Evolutionary conservation across 2,329 filamentous ascomycete species (phyloP), one percentile per base, ranked within the genome.

Genomic region (Diaporthe velutina): DNA sequence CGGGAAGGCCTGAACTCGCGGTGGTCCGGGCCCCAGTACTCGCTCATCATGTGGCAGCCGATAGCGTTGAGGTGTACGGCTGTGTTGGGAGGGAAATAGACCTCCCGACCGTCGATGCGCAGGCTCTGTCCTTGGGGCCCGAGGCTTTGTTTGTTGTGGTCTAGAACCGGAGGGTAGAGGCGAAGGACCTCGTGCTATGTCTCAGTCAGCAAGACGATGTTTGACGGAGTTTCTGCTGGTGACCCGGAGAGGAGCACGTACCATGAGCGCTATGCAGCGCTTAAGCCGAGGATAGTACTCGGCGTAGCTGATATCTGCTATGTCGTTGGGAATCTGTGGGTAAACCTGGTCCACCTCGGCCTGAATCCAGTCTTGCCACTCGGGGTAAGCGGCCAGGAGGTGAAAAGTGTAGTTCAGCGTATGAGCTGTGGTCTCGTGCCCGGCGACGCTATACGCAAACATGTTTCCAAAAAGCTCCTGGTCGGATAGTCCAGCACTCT

Each of bases 241-340:
- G 19, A 22, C 3, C 5, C 15, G 28, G 9, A 22, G 60, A 10
- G 40, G 1, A 45, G 7, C 42, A 60, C 48, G 2, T 58, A 74
- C 73, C 73, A 74, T 74, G 13, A 67, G 30, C 4, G 73, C 73
- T 17, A 71, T 58, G 40, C 73, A 74, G 22, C 73, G 61, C 15
- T 71, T 60, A n/a, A 74, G 67, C 28, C 50, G 64, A 19, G 58
- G 67, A 38, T 71, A 74, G 19, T 57, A 68, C 4, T 19, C 57
- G 10, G 48, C 33, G 38, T 74, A 74, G 58, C 57, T 67, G 28
- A 74, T 52, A 3, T 25, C 33, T 13, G 30, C 52, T 3, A 35
- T 10, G 19, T 58, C 52, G 2, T 8, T 15, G 12, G 67, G 35
- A n/a, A 30, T 13, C 15, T 54, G 5, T 19, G 5, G n/a, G 17